phyloP scores from a whole-genome alignment of 805 yeast genomes.

The Yarrowia sp. region DNA sequence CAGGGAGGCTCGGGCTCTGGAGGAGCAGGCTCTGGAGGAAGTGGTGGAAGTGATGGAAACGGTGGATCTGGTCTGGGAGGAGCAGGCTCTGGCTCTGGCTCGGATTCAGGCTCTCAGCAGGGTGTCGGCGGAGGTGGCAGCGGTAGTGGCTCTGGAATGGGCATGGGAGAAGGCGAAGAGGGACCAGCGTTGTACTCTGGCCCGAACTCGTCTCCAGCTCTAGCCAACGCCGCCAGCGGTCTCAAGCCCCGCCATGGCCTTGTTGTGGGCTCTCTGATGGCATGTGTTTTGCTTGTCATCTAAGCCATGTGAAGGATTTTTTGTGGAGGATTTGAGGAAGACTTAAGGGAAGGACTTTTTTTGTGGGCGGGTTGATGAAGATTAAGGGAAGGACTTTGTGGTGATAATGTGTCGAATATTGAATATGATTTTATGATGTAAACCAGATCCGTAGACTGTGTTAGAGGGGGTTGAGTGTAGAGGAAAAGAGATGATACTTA shows the following conservation, averaged over 20 bases:
- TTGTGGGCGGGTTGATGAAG: background rate
- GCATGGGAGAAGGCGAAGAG: background rate
- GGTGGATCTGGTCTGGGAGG: background rate
- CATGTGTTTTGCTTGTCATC: background rate
- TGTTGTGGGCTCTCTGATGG: constrained; percentile 2
- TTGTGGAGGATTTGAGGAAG: constrained; percentile 9
- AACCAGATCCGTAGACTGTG: background rate
- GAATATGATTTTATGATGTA: background rate
- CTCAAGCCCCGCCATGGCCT: constrained; percentile 9
- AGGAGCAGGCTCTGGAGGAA: no score
- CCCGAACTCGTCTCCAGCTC: background rate
- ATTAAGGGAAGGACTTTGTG: background rate
- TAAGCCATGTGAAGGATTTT: constrained; percentile 3
- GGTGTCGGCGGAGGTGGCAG: background rate
- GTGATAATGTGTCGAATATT: background rate
- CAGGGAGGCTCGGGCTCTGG: no score
- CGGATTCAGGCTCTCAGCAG: background rate
- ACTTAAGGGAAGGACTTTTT: constrained; percentile 9
- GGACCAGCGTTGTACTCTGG: background rate
- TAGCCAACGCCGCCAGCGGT: background rate
- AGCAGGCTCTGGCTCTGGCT: background rate
- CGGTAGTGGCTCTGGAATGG: constrained; percentile 2
- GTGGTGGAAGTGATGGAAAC: background rate
- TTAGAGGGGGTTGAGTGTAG: background rate
- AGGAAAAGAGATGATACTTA: background rate